Conservation (phyloP, 371 early-diverging fungal species). For the Apophysomyces trapeziformis region DNA sequence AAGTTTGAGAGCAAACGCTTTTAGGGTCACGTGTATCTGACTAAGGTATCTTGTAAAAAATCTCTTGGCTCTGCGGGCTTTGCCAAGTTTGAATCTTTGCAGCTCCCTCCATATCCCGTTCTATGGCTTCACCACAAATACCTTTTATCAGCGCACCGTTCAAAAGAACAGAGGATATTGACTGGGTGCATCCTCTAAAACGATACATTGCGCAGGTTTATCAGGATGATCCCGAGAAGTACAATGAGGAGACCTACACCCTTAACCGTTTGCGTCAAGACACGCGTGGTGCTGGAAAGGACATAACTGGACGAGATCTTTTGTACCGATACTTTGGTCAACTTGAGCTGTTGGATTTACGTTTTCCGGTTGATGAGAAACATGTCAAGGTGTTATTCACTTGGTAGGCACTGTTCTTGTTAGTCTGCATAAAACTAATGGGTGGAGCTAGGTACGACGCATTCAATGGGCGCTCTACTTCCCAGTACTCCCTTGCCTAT, state of each 20-base stretch:
- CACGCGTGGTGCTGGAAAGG: slow-evolving; percentile 91
- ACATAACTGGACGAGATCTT: slow-evolving; percentile 89
- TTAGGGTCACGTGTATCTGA: background rate
- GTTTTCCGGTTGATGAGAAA: slow-evolving; percentile 92
- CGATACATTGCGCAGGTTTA: slow-evolving; percentile 83
- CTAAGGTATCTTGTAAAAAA: background rate
- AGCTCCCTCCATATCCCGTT: background rate
- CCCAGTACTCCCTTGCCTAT: slow-evolving; percentile 92
- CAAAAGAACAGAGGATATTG: slow-evolving; percentile 89
- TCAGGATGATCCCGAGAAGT: slow-evolving; percentile 93
- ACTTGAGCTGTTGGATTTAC: slow-evolving; percentile 90
- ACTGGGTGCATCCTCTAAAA: slow-evolving; percentile 83
- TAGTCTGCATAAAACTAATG: background rate
- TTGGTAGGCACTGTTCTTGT: slow-evolving; percentile 66
- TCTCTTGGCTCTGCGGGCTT: slow-evolving; percentile 1
- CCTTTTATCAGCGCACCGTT: slow-evolving; percentile 67
- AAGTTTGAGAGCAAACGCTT: background rate
- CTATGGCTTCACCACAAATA: slow-evolving; percentile 57
- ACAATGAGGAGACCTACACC: slow-evolving; percentile 78
- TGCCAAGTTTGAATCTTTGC: slow-evolving; percentile 3
- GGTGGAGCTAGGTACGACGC: slow-evolving; percentile 76
- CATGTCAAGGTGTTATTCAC: slow-evolving; percentile 85
- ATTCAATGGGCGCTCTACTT: slow-evolving; percentile 60
- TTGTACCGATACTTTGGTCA: slow-evolving; percentile 96
- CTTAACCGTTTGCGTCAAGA: slow-evolving; percentile 94